Evolutionary conservation across 2,329 filamentous ascomycete genomes (phyloP).

Genomic region (Coniosporium uncinatum): DNA sequence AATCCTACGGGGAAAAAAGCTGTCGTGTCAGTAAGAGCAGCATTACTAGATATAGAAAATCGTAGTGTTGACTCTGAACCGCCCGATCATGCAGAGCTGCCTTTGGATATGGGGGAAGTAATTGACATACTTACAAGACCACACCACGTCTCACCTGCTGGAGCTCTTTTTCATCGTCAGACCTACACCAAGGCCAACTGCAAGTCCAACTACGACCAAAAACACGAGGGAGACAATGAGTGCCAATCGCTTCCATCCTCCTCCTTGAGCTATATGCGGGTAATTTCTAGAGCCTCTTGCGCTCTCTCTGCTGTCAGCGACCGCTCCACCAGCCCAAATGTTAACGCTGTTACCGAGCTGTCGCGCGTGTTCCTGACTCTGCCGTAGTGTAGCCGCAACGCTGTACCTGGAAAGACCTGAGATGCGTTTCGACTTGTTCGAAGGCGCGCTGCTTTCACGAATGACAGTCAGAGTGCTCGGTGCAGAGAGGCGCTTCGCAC

Average conservation of each 20-base stretch:
- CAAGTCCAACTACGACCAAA: slow-evolving; percentile 28
- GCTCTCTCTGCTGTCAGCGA: neutral
- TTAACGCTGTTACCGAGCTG: neutral
- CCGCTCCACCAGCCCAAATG: neutral
- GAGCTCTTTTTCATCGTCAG: slow-evolving; percentile 24
- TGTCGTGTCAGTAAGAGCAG: neutral
- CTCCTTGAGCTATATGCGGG: slow-evolving; percentile 17
- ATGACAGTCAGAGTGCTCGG: too few relatives aligned
- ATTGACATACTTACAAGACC: too few relatives aligned
- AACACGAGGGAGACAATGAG: slow-evolving; percentile 28
- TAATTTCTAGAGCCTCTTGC: neutral
- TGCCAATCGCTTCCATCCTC: slow-evolving; percentile 30
- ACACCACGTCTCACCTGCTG: too few relatives aligned
- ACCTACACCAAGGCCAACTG: slow-evolving; percentile 30
- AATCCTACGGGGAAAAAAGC: slow-evolving; percentile 52
- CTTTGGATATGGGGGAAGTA: too few relatives aligned
- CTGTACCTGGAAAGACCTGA: neutral
- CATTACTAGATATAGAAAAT: neutral
- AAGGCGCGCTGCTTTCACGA: too few relatives aligned
- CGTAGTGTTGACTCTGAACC: slow-evolving; percentile 9
- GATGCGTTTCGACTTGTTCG: neutral
- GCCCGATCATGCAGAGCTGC: too few relatives aligned
- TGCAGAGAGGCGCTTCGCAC: too few relatives aligned
- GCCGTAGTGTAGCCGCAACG: neutral
- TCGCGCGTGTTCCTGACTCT: slow-evolving; percentile 5